Evolutionary conservation across 768 basidiomycete genomes (phyloP).

Genomic region (Paxillus rubicundulus): DNA sequence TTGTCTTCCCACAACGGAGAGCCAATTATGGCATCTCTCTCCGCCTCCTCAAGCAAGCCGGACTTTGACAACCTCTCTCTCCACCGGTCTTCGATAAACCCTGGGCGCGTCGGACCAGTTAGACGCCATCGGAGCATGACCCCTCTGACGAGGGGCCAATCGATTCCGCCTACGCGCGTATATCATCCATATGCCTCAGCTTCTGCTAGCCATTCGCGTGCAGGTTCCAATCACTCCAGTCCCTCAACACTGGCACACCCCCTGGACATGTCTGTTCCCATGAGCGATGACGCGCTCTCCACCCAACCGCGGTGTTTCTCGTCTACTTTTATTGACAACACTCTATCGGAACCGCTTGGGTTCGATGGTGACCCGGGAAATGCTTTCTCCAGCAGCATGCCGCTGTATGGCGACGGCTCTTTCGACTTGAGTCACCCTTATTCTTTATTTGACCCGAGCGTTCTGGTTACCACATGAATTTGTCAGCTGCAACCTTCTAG

Average conservation of each 20-base stretch:
- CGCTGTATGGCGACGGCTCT: slow-evolving; percentile 25
- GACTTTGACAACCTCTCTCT: slow-evolving; percentile 52
- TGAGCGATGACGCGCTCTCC: slow-evolving; percentile 10
- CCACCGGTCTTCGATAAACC: slow-evolving; percentile 22
- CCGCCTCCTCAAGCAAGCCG: slow-evolving; percentile 68
- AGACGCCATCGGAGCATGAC: slow-evolving; percentile 77
- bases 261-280: slow-evolving; percentile 25
- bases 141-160: slow-evolving; percentile 51
- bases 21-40: slow-evolving; percentile 43
- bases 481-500: background rate
- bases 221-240: slow-evolving; percentile 31
- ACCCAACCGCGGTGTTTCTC: slow-evolving; percentile 24
- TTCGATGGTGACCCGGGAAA: slow-evolving; percentile 15
- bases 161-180: slow-evolving; percentile 43
- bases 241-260: slow-evolving; percentile 28
- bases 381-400: slow-evolving; percentile 25
- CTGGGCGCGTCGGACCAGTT: slow-evolving; percentile 53
- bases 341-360: background rate
- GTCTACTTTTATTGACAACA: slow-evolving; percentile 5
- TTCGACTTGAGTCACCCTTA: slow-evolving; percentile 24
- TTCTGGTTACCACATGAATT: slow-evolving; percentile 24
- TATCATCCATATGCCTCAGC: slow-evolving; percentile 54
- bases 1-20: slow-evolving; percentile 37
- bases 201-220: slow-evolving; percentile 26
- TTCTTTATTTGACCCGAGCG: slow-evolving; percentile 22